Conservation (phyloP, 2,329 filamentous ascomycete genomes). For the Pseudopithomyces chartarum region DNA sequence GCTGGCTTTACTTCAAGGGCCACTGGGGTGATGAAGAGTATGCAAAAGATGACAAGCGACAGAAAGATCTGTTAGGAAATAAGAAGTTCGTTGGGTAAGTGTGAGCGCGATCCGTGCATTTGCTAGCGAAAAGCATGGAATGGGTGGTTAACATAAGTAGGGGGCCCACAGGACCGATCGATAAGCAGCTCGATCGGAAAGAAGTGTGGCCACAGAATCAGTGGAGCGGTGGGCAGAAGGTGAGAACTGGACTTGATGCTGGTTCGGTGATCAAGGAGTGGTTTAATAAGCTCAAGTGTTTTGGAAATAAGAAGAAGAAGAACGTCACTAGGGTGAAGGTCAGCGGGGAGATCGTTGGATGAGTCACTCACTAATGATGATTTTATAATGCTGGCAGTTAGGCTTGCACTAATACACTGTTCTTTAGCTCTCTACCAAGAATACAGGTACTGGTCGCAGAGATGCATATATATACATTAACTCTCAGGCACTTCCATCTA, state of each 20-base stretch:
- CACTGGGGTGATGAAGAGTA: slow-evolving; percentile 66
- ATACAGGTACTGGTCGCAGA: too few relatives aligned
- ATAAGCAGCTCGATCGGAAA: slow-evolving; percentile 21
- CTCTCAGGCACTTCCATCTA: slow-evolving; percentile 5
- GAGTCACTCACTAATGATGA: background rate
- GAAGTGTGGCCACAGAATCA: slow-evolving; percentile 24
- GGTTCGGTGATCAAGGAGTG: slow-evolving; percentile 4
- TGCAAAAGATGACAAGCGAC: slow-evolving; percentile 50
- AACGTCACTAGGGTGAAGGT: slow-evolving; percentile 12
- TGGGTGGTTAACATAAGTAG: slow-evolving; percentile 3
- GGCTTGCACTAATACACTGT: too few relatives aligned
- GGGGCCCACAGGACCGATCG: slow-evolving; percentile 63
- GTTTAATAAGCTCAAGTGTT: slow-evolving; percentile 9
- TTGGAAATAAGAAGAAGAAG: slow-evolving; percentile 9
- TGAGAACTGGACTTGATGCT: slow-evolving; percentile 12
- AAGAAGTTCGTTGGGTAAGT: slow-evolving; percentile 51
- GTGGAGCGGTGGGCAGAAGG: slow-evolving; percentile 15
- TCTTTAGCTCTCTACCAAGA: too few relatives aligned
- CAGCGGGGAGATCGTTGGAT: slow-evolving; percentile 11
- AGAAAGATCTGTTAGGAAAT: slow-evolving; percentile 43
- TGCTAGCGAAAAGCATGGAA: background rate
- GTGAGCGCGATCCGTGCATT: too few relatives aligned
- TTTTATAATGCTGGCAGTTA: too few relatives aligned
- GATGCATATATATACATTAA: too few relatives aligned
- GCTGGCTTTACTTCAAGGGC: slow-evolving; percentile 61